Base-by-base conservation (phyloP, 2,329 filamentous ascomycete genomes). In the Nectriaceae sp. region DNA sequence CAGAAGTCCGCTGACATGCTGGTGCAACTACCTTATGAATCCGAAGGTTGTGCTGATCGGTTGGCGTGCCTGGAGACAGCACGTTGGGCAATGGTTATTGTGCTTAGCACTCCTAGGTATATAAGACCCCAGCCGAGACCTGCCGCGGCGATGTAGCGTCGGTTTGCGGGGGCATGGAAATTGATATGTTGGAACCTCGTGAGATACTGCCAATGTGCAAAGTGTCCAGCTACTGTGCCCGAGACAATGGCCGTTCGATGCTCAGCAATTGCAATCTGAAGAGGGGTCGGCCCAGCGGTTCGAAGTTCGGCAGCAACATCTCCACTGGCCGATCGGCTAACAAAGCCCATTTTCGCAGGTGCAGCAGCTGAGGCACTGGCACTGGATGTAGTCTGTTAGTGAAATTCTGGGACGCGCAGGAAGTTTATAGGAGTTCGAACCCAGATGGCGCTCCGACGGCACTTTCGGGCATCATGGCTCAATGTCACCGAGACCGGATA, bases 1-100 rank as follows among this genome's bases (percentile, higher is more conserved):
- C 89, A 96, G 70, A 97, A 97, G 67, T 96, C 92, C 59, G 90
- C 83, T 42, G 89, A 89, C 89, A 94, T 93, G 38, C n/a, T 45
- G 45, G 20, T 18, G 13, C 42, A 33, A 11, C 21, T 33, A 37
- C 15, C 16, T 21, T 39, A 50, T 35, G 53, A 21, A 47, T 52
- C 41, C 20, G 39, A 19, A 38, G 29, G 37, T n/a, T 21, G 35
- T 11, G 53, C 45, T 24, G 53, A 39, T 45, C 24, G 37, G 45
- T 59, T 44, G 21, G 44, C 26, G 22, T 40, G 42, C 35, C 40
- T 55, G 20, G 49, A 42, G 31, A 63, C 50, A 40, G 44, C 54
- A 24, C 52, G 58, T 49, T 61, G 53, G 36, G 60, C 56, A 33
- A 54, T 20, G 39, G 58, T 61, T 24, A 63, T 49, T 21, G 52